Evolutionary conservation across 2,329 filamentous ascomycete species (phyloP).

Genomic region (Phialophora expanda): DNA sequence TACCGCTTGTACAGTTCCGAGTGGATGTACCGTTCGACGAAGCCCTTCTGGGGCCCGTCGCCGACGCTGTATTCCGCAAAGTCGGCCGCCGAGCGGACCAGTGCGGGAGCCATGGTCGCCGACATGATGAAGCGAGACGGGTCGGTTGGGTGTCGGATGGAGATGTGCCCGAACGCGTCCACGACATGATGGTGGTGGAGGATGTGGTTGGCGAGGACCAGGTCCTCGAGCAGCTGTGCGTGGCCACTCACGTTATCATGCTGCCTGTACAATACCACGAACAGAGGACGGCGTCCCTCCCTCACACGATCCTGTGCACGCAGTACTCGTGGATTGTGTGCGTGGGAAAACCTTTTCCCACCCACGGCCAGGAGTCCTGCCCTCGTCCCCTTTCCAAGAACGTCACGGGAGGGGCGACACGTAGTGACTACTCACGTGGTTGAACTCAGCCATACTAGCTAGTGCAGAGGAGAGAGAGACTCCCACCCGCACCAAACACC

Average conservation of each 20-base stretch:
- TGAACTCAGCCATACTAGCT: neutral
- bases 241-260: neutral
- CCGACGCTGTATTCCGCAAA: constrained; percentile 55
- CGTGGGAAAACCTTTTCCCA: neutral
- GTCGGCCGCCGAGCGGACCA: constrained; percentile 52
- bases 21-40: constrained; percentile 54
- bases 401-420: neutral
- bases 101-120: constrained; percentile 53
- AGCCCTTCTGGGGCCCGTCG: constrained; percentile 47
- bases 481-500: no score
- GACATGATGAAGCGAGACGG: constrained; percentile 57
- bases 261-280: neutral
- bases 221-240: constrained; percentile 29
- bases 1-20: constrained; percentile 54
- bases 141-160: constrained; percentile 56
- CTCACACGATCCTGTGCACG: neutral
- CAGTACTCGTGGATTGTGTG: neutral
- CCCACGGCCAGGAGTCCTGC: no score
- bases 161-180: constrained; percentile 62
- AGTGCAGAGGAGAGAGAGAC: no score
- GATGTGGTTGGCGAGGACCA: constrained; percentile 58
- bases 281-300: neutral
- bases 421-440: neutral
- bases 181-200: constrained; percentile 57
- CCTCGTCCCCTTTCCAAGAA: neutral